Evolutionary conservation across 305 asterid species (phyloP).

Genomic region (Fraxinus baroniana): DNA sequence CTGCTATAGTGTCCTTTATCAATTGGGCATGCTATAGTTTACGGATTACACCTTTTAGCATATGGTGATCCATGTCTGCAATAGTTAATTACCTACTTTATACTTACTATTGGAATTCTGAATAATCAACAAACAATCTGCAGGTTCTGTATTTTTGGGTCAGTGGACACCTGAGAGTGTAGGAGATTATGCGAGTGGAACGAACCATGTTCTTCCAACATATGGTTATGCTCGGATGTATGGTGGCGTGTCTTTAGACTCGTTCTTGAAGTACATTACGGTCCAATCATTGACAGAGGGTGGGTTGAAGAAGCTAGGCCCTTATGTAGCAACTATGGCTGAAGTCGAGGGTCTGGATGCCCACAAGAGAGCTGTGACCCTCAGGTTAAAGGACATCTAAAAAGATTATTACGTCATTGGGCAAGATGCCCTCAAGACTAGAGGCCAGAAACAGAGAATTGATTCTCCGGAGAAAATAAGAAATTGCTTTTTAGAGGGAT

Average conservation of each 20-base stretch:
- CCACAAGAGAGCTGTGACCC: slow-evolving; percentile 93
- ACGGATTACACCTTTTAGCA: background rate
- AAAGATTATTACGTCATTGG: slow-evolving; percentile 28
- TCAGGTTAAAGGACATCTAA: slow-evolving; percentile 80
- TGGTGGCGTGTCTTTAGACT: slow-evolving; percentile 80
- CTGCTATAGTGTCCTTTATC: background rate
- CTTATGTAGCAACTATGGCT: slow-evolving; percentile 87
- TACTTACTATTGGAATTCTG: background rate
- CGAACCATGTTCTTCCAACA: slow-evolving; percentile 94
- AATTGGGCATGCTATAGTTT: background rate
- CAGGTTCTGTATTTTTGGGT: slow-evolving; percentile 91
- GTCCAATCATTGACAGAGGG: slow-evolving; percentile 88
- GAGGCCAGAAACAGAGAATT: background rate
- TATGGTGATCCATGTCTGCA: background rate
- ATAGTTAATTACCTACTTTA: background rate
- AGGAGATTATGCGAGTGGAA: slow-evolving; percentile 98
- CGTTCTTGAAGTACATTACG: slow-evolving; percentile 82
- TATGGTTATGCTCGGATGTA: slow-evolving; percentile 95
- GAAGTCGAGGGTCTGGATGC: slow-evolving; percentile 93
- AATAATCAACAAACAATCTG: background rate
- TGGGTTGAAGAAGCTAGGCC: slow-evolving; percentile 83
- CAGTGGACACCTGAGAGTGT: slow-evolving; percentile 95
- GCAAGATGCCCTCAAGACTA: slow-evolving; percentile 18
- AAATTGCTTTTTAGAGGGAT: background rate
- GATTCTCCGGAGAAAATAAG: background rate